Percentiles rank a stretch among this genome's conserved stretches.
These are phyloP conservation scores for Mycena pura DNA, from an alignment of 768 basidiomycete genomes.

Conservation along the genomic window DNA sequence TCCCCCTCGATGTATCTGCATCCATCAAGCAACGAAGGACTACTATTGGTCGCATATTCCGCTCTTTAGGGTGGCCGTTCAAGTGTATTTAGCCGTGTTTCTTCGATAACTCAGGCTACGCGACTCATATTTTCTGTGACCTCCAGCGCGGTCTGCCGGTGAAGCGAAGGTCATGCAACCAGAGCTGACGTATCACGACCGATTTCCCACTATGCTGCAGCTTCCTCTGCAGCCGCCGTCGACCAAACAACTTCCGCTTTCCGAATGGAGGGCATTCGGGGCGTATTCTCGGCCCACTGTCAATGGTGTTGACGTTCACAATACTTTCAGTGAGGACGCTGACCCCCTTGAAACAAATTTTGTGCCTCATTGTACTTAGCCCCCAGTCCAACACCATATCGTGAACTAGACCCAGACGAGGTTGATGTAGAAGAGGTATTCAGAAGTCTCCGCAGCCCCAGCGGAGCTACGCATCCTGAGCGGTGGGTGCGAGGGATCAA, in stretches of 20 bases:
- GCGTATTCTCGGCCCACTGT: conserved; percentile 15
- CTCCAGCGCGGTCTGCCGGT: no score
- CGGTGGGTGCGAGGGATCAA: conserved; percentile 55
- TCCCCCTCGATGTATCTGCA: not conserved
- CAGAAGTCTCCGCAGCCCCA: conserved; percentile 37
- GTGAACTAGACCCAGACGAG: not conserved
- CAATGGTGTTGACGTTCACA: conserved; percentile 19
- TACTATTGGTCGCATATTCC: no score
- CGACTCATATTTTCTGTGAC: no score
- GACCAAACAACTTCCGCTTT: not conserved
- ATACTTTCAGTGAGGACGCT: conserved; percentile 19
- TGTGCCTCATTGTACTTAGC: not conserved
- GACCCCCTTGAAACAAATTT: not conserved
- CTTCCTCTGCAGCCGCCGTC: no score
- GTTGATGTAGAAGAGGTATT: conserved; percentile 40
- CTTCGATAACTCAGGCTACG: no score
- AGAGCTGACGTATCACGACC: not conserved
- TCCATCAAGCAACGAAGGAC: no score
- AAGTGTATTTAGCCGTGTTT: no score
- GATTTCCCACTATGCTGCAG: no score
- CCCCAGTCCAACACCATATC: conserved; percentile 16
- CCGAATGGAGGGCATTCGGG: conserved; percentile 20
- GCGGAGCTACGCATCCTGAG: conserved; percentile 46
- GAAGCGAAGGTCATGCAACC: no score
- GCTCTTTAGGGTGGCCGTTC: not conserved